Evolutionary conservation across 331 rosid genomes (phyloP).

Genomic region (Ulmus americana): DNA sequence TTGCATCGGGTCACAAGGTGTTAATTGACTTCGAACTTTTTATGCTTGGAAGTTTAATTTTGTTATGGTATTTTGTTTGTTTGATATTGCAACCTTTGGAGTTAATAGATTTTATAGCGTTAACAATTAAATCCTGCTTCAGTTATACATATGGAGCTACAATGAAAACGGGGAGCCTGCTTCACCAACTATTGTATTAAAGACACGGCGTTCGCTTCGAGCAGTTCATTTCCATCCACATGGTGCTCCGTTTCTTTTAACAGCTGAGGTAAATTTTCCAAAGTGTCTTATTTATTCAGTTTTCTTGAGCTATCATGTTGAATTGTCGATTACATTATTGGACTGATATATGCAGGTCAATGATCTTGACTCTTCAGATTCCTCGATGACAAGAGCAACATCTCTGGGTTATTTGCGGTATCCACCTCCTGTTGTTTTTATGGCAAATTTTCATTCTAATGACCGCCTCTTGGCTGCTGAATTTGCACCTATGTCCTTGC

Average conservation of each 20-base stretch:
- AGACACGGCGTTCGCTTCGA: constrained; percentile 71
- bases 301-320: constrained; percentile 19
- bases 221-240: constrained; percentile 88
- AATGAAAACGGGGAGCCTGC: constrained; percentile 46
- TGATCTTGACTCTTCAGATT: constrained; percentile 66
- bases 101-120: constrained; percentile 8
- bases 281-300: constrained; percentile 17
- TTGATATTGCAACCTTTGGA: not conserved
- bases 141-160: constrained; percentile 74
- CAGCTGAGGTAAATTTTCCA: constrained; percentile 62
- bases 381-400: constrained; percentile 52
- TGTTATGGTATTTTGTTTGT: not conserved
- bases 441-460: constrained; percentile 38
- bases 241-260: constrained; percentile 66
- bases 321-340: constrained; percentile 30
- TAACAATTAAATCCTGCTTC: constrained; percentile 26
- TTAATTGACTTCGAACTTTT: constrained; percentile 12
- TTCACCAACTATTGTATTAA: constrained; percentile 52
- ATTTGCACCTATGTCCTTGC: constrained; percentile 34
- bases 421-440: constrained; percentile 63
- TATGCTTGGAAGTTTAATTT: not conserved
- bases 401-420: constrained; percentile 45
- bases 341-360: constrained; percentile 64
- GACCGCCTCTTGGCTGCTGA: constrained; percentile 38
- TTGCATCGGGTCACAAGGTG: constrained; percentile 76